Evolutionary conservation across 768 basidiomycete species (phyloP).

Genomic region (Tricholoma sp.): DNA sequence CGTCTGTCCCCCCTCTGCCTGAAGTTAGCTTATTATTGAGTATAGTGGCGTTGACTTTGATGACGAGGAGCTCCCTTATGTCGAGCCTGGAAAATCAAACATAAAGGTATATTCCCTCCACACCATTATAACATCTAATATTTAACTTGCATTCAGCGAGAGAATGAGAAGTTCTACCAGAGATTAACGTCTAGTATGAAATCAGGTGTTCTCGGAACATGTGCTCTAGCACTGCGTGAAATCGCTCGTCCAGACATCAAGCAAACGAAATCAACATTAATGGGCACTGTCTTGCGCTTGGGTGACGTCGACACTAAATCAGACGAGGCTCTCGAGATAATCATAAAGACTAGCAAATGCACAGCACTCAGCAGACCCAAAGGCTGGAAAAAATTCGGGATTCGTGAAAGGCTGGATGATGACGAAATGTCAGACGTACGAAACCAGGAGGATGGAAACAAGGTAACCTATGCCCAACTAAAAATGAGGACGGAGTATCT

Average conservation of each 20-base stretch:
- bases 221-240: slow-evolving; percentile 60
- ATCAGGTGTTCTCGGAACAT: slow-evolving; percentile 56
- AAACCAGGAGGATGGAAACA: slow-evolving; percentile 25
- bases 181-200: slow-evolving; percentile 36
- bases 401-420: slow-evolving; percentile 30
- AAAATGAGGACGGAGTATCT: slow-evolving; percentile 54
- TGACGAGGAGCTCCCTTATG: slow-evolving; percentile 59
- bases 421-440: slow-evolving; percentile 28
- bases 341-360: slow-evolving; percentile 74
- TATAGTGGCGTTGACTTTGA: slow-evolving; percentile 85
- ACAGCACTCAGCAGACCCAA: slow-evolving; percentile 68
- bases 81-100: slow-evolving; percentile 62
- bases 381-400: slow-evolving; percentile 72
- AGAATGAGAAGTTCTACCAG: slow-evolving; percentile 72
- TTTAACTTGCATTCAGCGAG: slow-evolving; percentile 37
- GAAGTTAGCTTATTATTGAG: slow-evolving; percentile 1
- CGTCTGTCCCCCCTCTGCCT: slow-evolving; percentile 11
- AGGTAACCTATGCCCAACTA: slow-evolving; percentile 34
- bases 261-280: slow-evolving; percentile 59
- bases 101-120: slow-evolving; percentile 55
- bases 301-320: slow-evolving; percentile 66
- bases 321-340: slow-evolving; percentile 72
- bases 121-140: neutral
- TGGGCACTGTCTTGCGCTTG: slow-evolving; percentile 64
- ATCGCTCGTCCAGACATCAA: slow-evolving; percentile 61